Conservation (phyloP, 2,329 filamentous ascomycete genomes). For the Hypoxylon sp. region DNA sequence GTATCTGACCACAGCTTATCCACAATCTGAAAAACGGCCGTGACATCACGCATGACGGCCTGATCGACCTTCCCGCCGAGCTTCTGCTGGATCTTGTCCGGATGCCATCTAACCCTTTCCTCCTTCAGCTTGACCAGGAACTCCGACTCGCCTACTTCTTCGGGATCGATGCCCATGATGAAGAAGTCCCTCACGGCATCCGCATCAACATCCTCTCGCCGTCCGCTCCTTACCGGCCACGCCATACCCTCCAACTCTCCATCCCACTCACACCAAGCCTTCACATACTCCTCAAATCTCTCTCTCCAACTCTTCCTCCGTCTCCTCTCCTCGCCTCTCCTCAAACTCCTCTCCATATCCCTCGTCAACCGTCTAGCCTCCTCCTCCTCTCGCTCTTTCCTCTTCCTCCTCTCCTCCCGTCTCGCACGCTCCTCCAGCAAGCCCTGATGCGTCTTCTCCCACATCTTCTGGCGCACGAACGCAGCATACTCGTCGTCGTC, state of each 20-base stretch:
- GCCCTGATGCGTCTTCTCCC: constrained; percentile 92
- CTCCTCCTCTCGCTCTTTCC: constrained; percentile 57
- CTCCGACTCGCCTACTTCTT: constrained; percentile 62
- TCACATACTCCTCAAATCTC: constrained; percentile 76
- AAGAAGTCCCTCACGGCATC: constrained; percentile 70
- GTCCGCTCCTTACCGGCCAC: constrained; percentile 81
- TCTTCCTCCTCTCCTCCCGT: constrained; percentile 68
- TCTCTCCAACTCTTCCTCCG: constrained; percentile 68
- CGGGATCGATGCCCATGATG: constrained; percentile 62
- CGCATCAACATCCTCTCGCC: constrained; percentile 55
- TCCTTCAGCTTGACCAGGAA: constrained; percentile 75
- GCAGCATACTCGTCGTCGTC: constrained; percentile 91
- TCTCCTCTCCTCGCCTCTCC: constrained; percentile 75
- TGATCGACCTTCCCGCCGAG: constrained; percentile 81
- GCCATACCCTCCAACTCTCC: constrained; percentile 62
- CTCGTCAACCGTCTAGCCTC: constrained; percentile 65
- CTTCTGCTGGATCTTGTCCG: constrained; percentile 95
- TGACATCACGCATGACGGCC: constrained; percentile 82
- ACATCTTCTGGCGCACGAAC: constrained; percentile 91
- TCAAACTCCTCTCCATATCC: constrained; percentile 79
- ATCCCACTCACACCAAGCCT: constrained; percentile 73
- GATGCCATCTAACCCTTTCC: constrained; percentile 95
- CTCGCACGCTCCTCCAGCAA: constrained; percentile 81
- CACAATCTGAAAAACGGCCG: constrained; percentile 91
- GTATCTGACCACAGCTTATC: constrained; percentile 83